A percentile compares a stretch with the other conserved stretches of the same genome.
Evolutionary conservation across 257 asterid genomes (phyloP).

Genomic region (Solanum okadae): DNA sequence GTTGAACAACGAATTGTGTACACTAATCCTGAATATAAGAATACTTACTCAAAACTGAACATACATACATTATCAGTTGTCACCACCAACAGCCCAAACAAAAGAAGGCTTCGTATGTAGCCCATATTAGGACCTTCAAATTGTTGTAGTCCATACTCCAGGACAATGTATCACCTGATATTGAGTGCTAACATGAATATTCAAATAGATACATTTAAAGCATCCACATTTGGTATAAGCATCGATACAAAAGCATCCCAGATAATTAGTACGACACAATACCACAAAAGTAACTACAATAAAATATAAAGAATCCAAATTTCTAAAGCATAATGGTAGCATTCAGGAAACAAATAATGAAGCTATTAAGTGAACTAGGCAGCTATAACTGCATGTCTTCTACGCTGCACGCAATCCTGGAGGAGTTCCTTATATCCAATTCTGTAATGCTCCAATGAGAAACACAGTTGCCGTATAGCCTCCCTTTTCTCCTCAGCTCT

Average conservation of each 20-base stretch:
- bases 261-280: not conserved
- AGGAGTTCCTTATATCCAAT: slow-evolving; percentile 50
- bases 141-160: not conserved
- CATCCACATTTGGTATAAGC: not conserved
- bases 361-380: not conserved
- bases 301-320: not conserved
- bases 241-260: not conserved
- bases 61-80: not conserved
- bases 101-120: not conserved
- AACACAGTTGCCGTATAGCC: slow-evolving; percentile 84
- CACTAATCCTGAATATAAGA: not conserved
- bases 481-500: slow-evolving; percentile 76
- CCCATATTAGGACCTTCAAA: not conserved
- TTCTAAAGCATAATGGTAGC: not conserved
- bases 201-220: not conserved
- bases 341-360: not conserved
- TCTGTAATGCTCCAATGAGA: slow-evolving; percentile 66
- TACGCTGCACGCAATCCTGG: slow-evolving; percentile 8
- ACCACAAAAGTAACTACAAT: not conserved
- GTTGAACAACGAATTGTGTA: not conserved
- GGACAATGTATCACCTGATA: not conserved
- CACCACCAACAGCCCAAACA: not conserved
- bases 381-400: not conserved
- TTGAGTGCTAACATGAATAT: not conserved
- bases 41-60: not conserved